phyloP scores from a whole-genome alignment of 371 early-diverging fungal genomes.

The Mycotypha africana region DNA sequence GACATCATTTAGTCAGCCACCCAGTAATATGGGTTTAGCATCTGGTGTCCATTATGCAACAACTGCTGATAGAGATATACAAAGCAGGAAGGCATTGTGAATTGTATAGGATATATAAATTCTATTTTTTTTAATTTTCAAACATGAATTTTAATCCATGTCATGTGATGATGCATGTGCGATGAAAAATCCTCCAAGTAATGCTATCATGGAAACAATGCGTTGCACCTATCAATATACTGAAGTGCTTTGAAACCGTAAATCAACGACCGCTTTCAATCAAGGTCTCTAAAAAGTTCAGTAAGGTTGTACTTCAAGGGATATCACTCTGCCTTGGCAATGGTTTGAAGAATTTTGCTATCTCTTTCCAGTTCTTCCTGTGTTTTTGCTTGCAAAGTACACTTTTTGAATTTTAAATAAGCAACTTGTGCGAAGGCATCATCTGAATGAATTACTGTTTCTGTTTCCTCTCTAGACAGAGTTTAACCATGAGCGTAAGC shows the following conservation, averaged over 20 bases:
- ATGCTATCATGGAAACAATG: too few relatives aligned
- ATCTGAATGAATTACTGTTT: slow-evolving; percentile 72
- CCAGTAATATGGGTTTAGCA: neutral
- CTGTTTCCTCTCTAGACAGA: slow-evolving; percentile 56
- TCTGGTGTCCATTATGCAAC: slow-evolving; percentile 10
- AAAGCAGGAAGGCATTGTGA: slow-evolving; percentile 15
- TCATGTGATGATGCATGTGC: too few relatives aligned
- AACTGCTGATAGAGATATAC: slow-evolving; percentile 9
- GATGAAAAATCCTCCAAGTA: too few relatives aligned
- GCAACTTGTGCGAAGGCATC: slow-evolving; percentile 84
- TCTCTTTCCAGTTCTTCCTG: slow-evolving; percentile 29
- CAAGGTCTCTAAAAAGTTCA: too few relatives aligned
- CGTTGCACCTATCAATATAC: too few relatives aligned
- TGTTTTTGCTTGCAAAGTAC: slow-evolving; percentile 55
- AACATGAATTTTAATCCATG: too few relatives aligned
- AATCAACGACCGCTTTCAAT: too few relatives aligned
- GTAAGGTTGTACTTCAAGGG: too few relatives aligned
- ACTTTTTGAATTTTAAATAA: slow-evolving; percentile 63
- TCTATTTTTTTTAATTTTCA: neutral
- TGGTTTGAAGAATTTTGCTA: too few relatives aligned
- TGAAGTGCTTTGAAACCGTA: too few relatives aligned
- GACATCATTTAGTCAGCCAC: neutral
- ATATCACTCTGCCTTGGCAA: too few relatives aligned
- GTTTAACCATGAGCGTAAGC: neutral
- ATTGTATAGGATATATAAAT: too few relatives aligned